phyloP scores from a whole-genome alignment of 768 basidiomycete species.

The Tremella mesenterica region DNA sequence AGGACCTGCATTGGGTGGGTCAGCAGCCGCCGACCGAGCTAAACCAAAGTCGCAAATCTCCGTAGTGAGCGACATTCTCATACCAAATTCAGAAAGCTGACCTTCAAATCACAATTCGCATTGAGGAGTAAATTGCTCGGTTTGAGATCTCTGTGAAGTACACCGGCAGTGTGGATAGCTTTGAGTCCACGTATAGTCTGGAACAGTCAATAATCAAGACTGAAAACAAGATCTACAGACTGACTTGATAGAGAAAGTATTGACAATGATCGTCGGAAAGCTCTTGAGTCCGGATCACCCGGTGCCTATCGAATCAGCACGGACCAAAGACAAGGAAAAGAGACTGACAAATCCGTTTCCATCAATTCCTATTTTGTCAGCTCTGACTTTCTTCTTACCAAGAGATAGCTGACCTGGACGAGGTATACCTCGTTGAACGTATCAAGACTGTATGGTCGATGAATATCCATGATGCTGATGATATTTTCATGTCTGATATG shows the following conservation, averaged over 20 bases:
- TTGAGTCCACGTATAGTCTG: conserved; percentile 86
- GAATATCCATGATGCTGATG: conserved; percentile 90
- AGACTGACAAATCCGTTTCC: conserved; percentile 72
- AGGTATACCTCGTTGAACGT: conserved; percentile 74
- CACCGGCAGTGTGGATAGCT: conserved; percentile 87
- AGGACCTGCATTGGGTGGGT: conserved; percentile 44
- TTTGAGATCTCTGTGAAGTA: conserved; percentile 83
- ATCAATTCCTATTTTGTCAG: conserved; percentile 49
- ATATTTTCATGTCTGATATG: conserved; percentile 64
- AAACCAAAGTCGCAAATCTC: conserved; percentile 52
- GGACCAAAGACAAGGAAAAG: background rate
- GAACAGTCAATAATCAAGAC: background rate
- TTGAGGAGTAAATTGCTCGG: conserved; percentile 92
- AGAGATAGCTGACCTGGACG: conserved; percentile 14
- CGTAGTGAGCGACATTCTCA: conserved; percentile 11
- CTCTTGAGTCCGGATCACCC: conserved; percentile 90
- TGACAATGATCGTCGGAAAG: conserved; percentile 91
- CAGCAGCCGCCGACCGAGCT: conserved; percentile 48
- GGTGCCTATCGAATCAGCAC: conserved; percentile 49
- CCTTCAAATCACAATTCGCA: conserved; percentile 93
- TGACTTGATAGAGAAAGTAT: conserved; percentile 85
- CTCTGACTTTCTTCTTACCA: background rate
- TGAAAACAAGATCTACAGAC: background rate
- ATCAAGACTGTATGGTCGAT: conserved; percentile 65
- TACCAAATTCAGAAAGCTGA: conserved; percentile 38